These are phyloP conservation scores for Blastobotrys mokoenaii DNA, from an alignment of 805 yeast species.

Conservation along the genomic window DNA sequence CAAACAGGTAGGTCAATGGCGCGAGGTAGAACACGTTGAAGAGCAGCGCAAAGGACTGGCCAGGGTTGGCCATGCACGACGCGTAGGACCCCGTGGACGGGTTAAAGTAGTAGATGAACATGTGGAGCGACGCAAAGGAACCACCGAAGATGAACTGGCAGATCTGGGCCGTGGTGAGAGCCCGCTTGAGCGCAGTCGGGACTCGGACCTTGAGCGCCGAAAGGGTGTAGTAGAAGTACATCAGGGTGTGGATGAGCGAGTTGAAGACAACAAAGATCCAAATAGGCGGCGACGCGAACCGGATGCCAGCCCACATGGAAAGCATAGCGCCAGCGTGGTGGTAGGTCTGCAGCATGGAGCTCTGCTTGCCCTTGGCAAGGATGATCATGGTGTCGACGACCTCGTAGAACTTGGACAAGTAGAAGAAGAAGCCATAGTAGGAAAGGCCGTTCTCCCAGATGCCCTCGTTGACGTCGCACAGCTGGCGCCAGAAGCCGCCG, in stretches of 20 bases:
- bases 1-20: slow-evolving; percentile 60
- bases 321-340: slow-evolving; percentile 77
- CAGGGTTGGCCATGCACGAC: slow-evolving; percentile 48
- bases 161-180: slow-evolving; percentile 59
- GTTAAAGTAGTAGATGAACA: slow-evolving; percentile 54
- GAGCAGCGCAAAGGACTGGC: slow-evolving; percentile 53
- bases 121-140: slow-evolving; percentile 52
- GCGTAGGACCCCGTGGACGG: slow-evolving; percentile 33
- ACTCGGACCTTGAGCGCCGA: slow-evolving; percentile 50
- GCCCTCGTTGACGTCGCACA: slow-evolving; percentile 54
- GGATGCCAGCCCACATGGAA: slow-evolving; percentile 73
- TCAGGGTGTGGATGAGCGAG: slow-evolving; percentile 67
- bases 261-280: slow-evolving; percentile 77
- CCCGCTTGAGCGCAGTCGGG: slow-evolving; percentile 48
- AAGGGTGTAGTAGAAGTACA: slow-evolving; percentile 63
- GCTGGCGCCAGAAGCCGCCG: slow-evolving; percentile 39
- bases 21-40: slow-evolving; percentile 58
- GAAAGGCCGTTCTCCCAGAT: slow-evolving; percentile 48
- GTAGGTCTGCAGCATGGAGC: slow-evolving; percentile 60
- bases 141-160: slow-evolving; percentile 65
- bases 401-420: slow-evolving; percentile 63
- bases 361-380: slow-evolving; percentile 57
- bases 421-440: slow-evolving; percentile 57
- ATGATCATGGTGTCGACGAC: slow-evolving; percentile 62
- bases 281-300: slow-evolving; percentile 64